Evolutionary conservation across 2,329 filamentous ascomycete species (phyloP).

Genomic region (Westerdykella aurantiaca): DNA sequence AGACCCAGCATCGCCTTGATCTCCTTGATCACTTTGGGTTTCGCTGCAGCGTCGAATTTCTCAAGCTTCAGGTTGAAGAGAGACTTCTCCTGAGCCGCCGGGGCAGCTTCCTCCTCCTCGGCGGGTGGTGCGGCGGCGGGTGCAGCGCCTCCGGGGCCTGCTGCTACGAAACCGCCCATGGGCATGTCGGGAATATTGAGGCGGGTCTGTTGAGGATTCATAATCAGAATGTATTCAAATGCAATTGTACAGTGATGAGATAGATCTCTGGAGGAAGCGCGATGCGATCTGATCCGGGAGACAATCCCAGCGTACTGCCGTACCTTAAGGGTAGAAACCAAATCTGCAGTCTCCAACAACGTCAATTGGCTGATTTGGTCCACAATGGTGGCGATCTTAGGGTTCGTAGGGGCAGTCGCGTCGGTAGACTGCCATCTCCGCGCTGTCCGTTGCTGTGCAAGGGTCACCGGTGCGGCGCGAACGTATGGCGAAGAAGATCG

Average conservation of each 20-base stretch:
- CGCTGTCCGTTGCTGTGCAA: constrained; percentile 38
- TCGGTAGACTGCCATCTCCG: constrained; percentile 89
- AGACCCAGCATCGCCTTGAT: constrained; percentile 93
- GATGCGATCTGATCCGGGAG: background rate
- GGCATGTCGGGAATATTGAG: constrained; percentile 98
- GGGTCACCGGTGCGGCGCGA: constrained; percentile 28
- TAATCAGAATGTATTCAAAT: constrained; percentile 1
- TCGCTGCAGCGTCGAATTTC: constrained; percentile 78
- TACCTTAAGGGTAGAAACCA: constrained; percentile 94
- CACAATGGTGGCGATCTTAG: constrained; percentile 91
- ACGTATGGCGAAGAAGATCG: constrained; percentile 17
- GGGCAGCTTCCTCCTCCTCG: constrained; percentile 81
- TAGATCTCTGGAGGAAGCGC: background rate
- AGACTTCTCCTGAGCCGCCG: constrained; percentile 86
- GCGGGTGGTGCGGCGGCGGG: constrained; percentile 56
- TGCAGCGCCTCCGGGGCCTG: constrained; percentile 53
- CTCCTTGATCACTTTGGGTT: constrained; percentile 99
- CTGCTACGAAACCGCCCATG: constrained; percentile 80
- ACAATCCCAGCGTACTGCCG: constrained; percentile 2
- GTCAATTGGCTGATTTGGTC: constrained; percentile 99
- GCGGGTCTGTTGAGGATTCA: constrained; percentile 56
- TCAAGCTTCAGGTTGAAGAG: constrained; percentile 94
- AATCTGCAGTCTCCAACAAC: constrained; percentile 90
- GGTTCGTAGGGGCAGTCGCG: constrained; percentile 59
- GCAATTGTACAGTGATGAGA: background rate